These are phyloP conservation scores for Phytophthora litchii DNA, from an alignment of 352 stramenopile species.

Conservation along the genomic window DNA sequence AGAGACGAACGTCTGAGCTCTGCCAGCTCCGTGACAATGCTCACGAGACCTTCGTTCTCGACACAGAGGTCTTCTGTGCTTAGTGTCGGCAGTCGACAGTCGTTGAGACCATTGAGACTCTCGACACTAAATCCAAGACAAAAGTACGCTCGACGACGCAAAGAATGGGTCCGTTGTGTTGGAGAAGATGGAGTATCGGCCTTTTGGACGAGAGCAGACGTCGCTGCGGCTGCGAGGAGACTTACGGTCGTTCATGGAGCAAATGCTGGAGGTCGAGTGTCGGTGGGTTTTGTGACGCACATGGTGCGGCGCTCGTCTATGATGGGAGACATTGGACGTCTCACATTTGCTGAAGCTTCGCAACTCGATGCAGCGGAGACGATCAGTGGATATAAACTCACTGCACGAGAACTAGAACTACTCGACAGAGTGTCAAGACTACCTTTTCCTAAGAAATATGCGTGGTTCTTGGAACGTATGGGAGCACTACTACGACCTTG, in stretches of 20 bases:
- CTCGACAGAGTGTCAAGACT: slow-evolving; percentile 71
- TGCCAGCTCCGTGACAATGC: slow-evolving; percentile 32
- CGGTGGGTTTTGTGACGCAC: slow-evolving; percentile 73
- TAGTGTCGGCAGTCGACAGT: slow-evolving; percentile 22
- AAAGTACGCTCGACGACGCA: slow-evolving; percentile 76
- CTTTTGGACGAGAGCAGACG: slow-evolving; percentile 73
- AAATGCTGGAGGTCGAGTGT: slow-evolving; percentile 38
- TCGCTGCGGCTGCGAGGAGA: slow-evolving; percentile 29
- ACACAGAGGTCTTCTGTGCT: slow-evolving; percentile 25
- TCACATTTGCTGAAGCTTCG: slow-evolving; percentile 74
- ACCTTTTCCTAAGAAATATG: slow-evolving; percentile 80
- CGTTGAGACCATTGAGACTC: slow-evolving; percentile 43
- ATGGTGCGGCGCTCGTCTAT: slow-evolving; percentile 67
- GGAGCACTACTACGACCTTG: slow-evolving; percentile 63
- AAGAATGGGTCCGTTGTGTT: slow-evolving; percentile 80
- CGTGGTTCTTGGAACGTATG: slow-evolving; percentile 86
- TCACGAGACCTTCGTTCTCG: slow-evolving; percentile 28
- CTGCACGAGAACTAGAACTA: slow-evolving; percentile 56
- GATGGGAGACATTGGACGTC: slow-evolving; percentile 48
- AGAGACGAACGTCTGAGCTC: slow-evolving; percentile 35
- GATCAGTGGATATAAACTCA: slow-evolving; percentile 67
- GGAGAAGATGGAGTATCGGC: slow-evolving; percentile 61
- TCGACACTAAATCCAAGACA: slow-evolving; percentile 77
- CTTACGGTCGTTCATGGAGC: slow-evolving; percentile 28
- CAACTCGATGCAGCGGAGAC: slow-evolving; percentile 68